Base-by-base conservation (phyloP, 2,329 filamentous ascomycete species). In the Boeremia exigua region DNA sequence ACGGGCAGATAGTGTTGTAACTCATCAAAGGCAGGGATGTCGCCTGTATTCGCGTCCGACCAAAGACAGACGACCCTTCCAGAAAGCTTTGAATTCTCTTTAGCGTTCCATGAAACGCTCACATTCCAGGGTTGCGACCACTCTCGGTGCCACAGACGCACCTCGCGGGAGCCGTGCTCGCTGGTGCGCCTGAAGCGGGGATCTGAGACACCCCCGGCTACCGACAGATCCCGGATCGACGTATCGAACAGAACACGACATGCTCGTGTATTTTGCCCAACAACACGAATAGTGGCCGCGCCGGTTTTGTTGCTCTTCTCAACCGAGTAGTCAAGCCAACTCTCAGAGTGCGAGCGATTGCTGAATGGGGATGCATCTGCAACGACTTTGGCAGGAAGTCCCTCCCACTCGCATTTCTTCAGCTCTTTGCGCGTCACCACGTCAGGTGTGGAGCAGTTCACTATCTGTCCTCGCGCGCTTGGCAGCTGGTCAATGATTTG, bases 21-120 rank as follows among this genome's bases (percentile, higher is more conserved):
- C 76, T 98, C 93, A 65, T 95, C 89, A 47, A 94, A 84, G 0
- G 93, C 93, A 0, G 94, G 93, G 43, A 98, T 92, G 1, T 82
- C 81, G 3, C 86, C 88, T 32, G 79, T 78, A 68, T 97, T 97
- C 39, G 85, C 87, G 77, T 99, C 95, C 67, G 89, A 92, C 92
- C 93, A 98, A 29, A 90, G 80, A 75, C 95, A 98, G 14, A 88
- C 82, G 1, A 93, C 86, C 30, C 79, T 82, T 1, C 92, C 90
- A 60, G 72, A 73, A 69, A 69, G 63, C 60, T 66, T 71, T 58
- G 67, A 61, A 56, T 69, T 68, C 52, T 61, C 61, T 52, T 65
- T 62, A 58, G 64, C 59, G 56, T 81, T 78, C 88, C 89, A 92
- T 51, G 84, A 81, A 2, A 95, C 82, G 65, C 90, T 86, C 15